These are phyloP conservation scores for Calonectria pseudoreteaudii DNA, from an alignment of 2,329 filamentous ascomycete species.

Conservation along the genomic window DNA sequence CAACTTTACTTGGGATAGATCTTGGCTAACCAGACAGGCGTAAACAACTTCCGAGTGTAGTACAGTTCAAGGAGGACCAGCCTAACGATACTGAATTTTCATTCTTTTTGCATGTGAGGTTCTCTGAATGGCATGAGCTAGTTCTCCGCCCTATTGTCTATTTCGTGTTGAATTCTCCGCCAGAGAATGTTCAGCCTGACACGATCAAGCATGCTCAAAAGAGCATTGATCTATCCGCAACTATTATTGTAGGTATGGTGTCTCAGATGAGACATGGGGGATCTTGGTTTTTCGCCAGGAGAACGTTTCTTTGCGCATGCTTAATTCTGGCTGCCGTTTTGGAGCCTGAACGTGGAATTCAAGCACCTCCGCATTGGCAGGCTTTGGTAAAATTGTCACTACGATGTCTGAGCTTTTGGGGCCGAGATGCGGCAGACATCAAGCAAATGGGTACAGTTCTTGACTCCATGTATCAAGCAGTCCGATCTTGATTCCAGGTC, in stretches of 20 bases:
- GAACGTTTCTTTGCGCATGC: slow-evolving; percentile 14
- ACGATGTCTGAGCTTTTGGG: slow-evolving; percentile 8
- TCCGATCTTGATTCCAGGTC: slow-evolving; percentile 18
- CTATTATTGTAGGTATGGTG: not conserved
- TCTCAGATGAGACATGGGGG: slow-evolving; percentile 22
- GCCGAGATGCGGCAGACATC: slow-evolving; percentile 6
- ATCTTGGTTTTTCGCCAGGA: slow-evolving; percentile 21
- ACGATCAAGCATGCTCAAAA: slow-evolving; percentile 17
- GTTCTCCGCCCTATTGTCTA: slow-evolving; percentile 26
- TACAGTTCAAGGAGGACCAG: slow-evolving; percentile 18
- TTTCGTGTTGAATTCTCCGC: slow-evolving; percentile 14
- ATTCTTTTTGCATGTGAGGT: slow-evolving; percentile 17
- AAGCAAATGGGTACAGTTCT: slow-evolving; percentile 7
- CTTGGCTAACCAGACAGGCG: not conserved
- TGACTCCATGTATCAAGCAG: slow-evolving; percentile 3
- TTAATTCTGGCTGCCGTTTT: slow-evolving; percentile 16
- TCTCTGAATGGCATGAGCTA: slow-evolving; percentile 24
- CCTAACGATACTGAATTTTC: slow-evolving; percentile 20
- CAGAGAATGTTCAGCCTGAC: not conserved
- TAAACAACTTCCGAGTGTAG: slow-evolving; percentile 12
- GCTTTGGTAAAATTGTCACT: not conserved
- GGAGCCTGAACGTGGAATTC: not conserved
- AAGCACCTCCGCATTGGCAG: slow-evolving; percentile 11
- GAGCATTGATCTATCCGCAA: slow-evolving; percentile 17
- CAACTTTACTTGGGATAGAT: not conserved